phyloP scores from a whole-genome alignment of 1,284 basidiomycete genomes.

The Phenoliferia sp. region DNA sequence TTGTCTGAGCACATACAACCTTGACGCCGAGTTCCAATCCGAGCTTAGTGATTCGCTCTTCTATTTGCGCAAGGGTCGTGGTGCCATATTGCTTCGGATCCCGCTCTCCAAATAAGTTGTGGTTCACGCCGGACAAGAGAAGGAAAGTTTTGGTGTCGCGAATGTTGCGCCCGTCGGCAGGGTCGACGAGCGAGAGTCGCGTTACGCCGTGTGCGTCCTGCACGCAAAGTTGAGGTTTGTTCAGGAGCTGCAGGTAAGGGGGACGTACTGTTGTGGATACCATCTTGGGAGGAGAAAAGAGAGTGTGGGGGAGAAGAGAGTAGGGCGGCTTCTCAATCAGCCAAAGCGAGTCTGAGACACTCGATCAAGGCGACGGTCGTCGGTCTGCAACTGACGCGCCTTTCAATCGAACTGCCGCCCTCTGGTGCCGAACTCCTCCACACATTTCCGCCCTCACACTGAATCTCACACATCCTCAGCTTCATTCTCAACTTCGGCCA shows the following conservation, averaged over 20 bases:
- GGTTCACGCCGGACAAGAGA: slow-evolving; percentile 33
- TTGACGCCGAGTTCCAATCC: slow-evolving; percentile 33
- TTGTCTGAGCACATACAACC: slow-evolving; percentile 35
- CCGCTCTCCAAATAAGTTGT: slow-evolving; percentile 34
- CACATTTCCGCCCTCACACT: no score
- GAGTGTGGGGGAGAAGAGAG: neutral
- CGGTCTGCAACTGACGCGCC: no score
- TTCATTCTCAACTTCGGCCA: no score
- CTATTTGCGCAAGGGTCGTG: slow-evolving; percentile 34
- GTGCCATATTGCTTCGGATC: slow-evolving; percentile 35
- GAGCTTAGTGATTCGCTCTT: slow-evolving; percentile 29
- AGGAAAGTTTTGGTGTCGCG: slow-evolving; percentile 32
- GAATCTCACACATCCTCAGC: no score
- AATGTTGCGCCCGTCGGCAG: slow-evolving; percentile 18
- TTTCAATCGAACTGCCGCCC: no score
- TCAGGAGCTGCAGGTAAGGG: neutral
- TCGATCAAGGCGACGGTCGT: no score
- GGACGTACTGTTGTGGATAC: neutral
- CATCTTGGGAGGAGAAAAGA: neutral
- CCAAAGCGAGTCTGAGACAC: no score
- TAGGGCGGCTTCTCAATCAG: no score
- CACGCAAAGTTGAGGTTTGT: neutral
- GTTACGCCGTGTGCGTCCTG: slow-evolving; percentile 23
- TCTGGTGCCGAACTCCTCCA: no score
- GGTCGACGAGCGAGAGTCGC: slow-evolving; percentile 32